Percentiles rank a stretch among this genome's conserved stretches.
Evolutionary conservation across 2,329 filamentous ascomycete genomes (phyloP).

Genomic region (Alternaria infectoria): DNA sequence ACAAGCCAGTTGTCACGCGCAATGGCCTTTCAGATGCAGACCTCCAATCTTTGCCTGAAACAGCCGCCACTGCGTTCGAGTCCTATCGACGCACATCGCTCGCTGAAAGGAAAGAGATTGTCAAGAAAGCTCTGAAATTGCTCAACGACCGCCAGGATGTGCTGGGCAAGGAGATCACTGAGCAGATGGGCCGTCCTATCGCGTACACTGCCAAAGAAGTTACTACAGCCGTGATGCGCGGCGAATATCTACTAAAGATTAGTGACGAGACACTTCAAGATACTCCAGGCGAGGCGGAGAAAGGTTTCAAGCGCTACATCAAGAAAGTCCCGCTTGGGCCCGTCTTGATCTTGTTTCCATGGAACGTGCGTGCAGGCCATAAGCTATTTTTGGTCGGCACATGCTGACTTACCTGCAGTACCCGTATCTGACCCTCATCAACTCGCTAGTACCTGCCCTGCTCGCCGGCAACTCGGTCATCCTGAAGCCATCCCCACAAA

Average conservation of each 20-base stretch:
- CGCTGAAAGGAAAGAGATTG: slow-evolving; percentile 76
- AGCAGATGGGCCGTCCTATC: slow-evolving; percentile 95
- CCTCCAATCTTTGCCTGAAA: slow-evolving; percentile 72
- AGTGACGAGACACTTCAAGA: slow-evolving; percentile 79
- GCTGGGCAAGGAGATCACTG: slow-evolving; percentile 82
- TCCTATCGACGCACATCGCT: slow-evolving; percentile 78
- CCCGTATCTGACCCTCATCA: slow-evolving; percentile 90
- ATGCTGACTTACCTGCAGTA: slow-evolving; percentile 65
- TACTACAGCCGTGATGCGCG: slow-evolving; percentile 81
- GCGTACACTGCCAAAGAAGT: slow-evolving; percentile 85
- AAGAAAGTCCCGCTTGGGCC: slow-evolving; percentile 87
- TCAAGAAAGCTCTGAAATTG: slow-evolving; percentile 77
- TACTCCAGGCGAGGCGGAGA: slow-evolving; percentile 80
- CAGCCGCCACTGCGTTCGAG: slow-evolving; percentile 76
- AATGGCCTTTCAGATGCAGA: slow-evolving; percentile 75
- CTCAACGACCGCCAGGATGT: slow-evolving; percentile 76
- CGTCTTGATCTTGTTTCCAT: slow-evolving; percentile 88
- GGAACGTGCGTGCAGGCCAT: slow-evolving; percentile 76
- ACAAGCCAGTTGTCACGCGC: slow-evolving; percentile 80
- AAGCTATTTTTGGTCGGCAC: slow-evolving; percentile 6
- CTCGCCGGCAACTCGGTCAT: slow-evolving; percentile 90
- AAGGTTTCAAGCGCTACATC: slow-evolving; percentile 89
- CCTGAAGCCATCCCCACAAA: slow-evolving; percentile 93
- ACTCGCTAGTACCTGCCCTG: slow-evolving; percentile 90
- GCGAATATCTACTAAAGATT: slow-evolving; percentile 84